Evolutionary conservation across 768 basidiomycete genomes (phyloP), one percentile per base, ranked within the genome.

Genomic region (Collybiopsis confluens): DNA sequence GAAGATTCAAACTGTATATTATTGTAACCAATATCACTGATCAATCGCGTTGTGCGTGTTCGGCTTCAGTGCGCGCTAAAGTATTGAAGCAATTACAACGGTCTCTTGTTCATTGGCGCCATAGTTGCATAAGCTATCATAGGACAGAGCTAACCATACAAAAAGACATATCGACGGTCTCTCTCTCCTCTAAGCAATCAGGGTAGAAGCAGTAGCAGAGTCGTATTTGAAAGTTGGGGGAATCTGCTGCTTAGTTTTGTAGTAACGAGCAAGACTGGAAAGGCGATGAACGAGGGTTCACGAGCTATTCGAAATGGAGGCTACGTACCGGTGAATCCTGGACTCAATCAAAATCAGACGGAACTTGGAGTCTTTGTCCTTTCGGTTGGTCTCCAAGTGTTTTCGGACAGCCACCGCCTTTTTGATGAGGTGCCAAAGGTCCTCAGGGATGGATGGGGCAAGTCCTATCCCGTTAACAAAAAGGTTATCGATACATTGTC

Each of bases 371-470:
- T 98, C 95, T 81, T 93, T 96, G 83, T 99, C 96, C 74, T 95
- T 96, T 71, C 96, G 87, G 88, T 97, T 98, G 66, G 82, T 80
- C 74, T 97, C 92, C 63, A 99, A 84, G 76, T 98, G 96, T 82
- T 98, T 98, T 76, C 95, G 93, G 68, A 99, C 93, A 65, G 92
- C 81, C 68, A 99, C 94, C 72, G 96, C 96, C 86, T 98, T 99
- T 87, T 98, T 98, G 85, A 98, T 88, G 73, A 97, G 87, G 83
- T 93, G 88, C 89, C 92, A 97, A 59, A 98, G 89, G 83, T 97
- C 96, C 85, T 99, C 96, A 64, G 96, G 96, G 78, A 98, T 91
- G 75, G 86, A 82, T 66, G 96, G 94, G 71, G 87, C 94, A 77
- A 98, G 90, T 76, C 92, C 94, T 96, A 75, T 78, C 72, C 73